phyloP scores from a whole-genome alignment of 1,139 yeast species.

The Lodderomyces beijingensis region DNA sequence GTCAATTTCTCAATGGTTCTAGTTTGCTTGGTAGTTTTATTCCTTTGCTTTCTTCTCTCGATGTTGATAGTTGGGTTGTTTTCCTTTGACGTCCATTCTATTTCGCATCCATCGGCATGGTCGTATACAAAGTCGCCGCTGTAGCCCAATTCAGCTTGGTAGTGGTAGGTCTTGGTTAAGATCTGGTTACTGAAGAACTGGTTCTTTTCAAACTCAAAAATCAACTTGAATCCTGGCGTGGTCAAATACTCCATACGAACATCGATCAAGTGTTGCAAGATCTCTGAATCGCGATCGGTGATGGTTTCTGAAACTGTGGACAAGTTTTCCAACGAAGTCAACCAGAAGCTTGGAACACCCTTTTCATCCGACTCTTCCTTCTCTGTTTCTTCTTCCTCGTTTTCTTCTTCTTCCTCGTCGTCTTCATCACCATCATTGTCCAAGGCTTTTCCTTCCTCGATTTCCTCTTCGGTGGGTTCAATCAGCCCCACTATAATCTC shows the following conservation, averaged over 20 bases:
- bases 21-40: constrained; percentile 94
- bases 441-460: constrained; percentile 71
- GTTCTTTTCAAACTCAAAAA: constrained; percentile 77
- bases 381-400: constrained; percentile 40
- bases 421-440: constrained; percentile 47
- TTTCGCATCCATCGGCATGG: constrained; percentile 88
- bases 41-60: constrained; percentile 96
- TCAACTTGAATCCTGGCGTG: constrained; percentile 85
- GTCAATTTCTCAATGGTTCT: constrained; percentile 93
- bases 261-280: constrained; percentile 63
- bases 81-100: constrained; percentile 81
- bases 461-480: constrained; percentile 78
- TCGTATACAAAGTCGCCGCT: constrained; percentile 96
- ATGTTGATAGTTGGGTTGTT: constrained; percentile 78
- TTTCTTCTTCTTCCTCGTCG: constrained; percentile 39
- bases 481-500: constrained; percentile 64
- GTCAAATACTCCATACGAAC: constrained; percentile 78
- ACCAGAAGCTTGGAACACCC: constrained; percentile 96
- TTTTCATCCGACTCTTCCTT: constrained; percentile 39
- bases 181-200: constrained; percentile 70
- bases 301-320: constrained; percentile 80
- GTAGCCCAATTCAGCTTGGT: constrained; percentile 91
- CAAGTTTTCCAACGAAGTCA: constrained; percentile 88
- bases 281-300: constrained; percentile 87
- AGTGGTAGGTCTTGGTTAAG: constrained; percentile 83